phyloP scores from a whole-genome alignment of 768 basidiomycete genomes.

The Tephrocybe sp. region DNA sequence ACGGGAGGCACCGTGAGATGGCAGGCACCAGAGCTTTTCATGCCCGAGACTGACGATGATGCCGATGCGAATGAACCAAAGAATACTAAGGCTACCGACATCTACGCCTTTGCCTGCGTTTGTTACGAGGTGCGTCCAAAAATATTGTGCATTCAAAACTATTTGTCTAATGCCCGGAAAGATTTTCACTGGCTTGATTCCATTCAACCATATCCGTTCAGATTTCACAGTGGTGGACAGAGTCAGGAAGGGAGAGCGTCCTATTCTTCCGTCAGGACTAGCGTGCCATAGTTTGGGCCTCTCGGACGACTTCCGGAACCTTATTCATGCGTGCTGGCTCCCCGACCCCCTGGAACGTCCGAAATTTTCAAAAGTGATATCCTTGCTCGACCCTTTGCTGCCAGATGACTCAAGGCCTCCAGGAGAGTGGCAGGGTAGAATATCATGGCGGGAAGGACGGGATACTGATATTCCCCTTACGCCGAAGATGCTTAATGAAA shows the following conservation, averaged over 20 bases:
- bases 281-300: background rate
- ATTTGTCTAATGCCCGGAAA: background rate
- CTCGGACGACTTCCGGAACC: background rate
- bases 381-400: background rate
- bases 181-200: slow-evolving; percentile 1
- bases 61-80: background rate
- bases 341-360: background rate
- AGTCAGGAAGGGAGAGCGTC: background rate
- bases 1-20: slow-evolving; percentile 16
- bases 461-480: background rate
- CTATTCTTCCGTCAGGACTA: background rate
- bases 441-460: background rate
- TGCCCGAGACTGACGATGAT: background rate
- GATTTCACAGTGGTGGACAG: background rate
- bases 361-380: background rate
- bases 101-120: slow-evolving; percentile 13
- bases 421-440: background rate
- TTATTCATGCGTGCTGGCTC: background rate
- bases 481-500: background rate
- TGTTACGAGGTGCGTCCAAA: background rate
- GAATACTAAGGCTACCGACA: slow-evolving; percentile 17
- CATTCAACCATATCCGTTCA: background rate
- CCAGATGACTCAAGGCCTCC: background rate
- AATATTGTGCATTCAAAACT: background rate
- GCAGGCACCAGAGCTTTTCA: slow-evolving; percentile 22